Conservation (phyloP, 441 rosid species). For the Adansonia madagascariensis region DNA sequence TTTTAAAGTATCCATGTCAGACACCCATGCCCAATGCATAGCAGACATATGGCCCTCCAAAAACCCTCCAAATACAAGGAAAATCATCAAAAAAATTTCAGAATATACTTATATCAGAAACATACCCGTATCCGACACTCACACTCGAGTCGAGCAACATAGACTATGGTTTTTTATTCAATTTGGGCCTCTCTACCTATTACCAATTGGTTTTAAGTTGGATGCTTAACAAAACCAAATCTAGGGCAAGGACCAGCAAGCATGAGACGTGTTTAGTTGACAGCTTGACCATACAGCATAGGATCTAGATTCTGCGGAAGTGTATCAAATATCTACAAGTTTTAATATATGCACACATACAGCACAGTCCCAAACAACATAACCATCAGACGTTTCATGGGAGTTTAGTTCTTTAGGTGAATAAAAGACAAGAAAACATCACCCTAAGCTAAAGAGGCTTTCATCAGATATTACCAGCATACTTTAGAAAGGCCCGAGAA, state of each 20-base stretch:
- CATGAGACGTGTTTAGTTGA: background rate
- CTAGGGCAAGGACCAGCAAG: background rate
- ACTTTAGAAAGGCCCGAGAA: slow-evolving; percentile 6
- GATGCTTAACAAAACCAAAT: slow-evolving; percentile 11
- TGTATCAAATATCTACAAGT: background rate
- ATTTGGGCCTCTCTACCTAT: background rate
- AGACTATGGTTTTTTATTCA: background rate
- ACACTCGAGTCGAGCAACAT: too few relatives aligned
- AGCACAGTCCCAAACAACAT: background rate
- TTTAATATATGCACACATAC: background rate
- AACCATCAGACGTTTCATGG: background rate
- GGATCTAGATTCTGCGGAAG: background rate
- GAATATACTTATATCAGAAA: too few relatives aligned
- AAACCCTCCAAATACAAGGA: too few relatives aligned
- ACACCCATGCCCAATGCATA: too few relatives aligned
- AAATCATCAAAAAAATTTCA: too few relatives aligned
- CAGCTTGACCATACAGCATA: background rate
- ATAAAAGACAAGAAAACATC: background rate
- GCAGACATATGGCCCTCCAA: too few relatives aligned
- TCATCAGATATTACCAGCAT: background rate
- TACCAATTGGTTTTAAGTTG: background rate
- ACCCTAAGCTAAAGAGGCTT: slow-evolving; percentile 1
- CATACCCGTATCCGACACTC: too few relatives aligned
- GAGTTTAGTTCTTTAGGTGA: background rate
- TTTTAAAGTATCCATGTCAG: too few relatives aligned